These are phyloP conservation scores for Selaginella tamariscina DNA, from an alignment of 75 land plant species.

Conservation along the genomic window DNA sequence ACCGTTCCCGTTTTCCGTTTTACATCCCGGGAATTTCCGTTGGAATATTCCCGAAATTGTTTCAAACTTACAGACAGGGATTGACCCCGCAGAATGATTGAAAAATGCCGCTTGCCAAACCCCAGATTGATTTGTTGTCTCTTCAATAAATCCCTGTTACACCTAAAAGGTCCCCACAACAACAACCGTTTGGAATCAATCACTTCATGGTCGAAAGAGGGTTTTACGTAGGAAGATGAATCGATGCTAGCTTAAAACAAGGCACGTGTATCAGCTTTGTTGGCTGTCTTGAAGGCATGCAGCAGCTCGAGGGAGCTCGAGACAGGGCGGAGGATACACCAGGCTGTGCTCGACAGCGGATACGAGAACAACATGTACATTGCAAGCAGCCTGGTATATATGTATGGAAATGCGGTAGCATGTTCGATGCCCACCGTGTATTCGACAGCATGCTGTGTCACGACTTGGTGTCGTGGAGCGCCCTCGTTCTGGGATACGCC, in stretches of 20 bases:
- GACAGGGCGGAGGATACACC: background rate
- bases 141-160: too few species aligned
- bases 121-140: too few species aligned
- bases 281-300: background rate
- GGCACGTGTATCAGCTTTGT: background rate
- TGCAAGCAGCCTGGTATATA: background rate
- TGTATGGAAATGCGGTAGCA: background rate
- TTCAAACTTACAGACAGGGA: too few species aligned
- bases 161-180: too few species aligned
- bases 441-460: background rate
- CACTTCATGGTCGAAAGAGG: too few species aligned
- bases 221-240: background rate
- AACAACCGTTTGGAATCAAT: too few species aligned
- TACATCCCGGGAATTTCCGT: too few species aligned
- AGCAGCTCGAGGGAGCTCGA: background rate
- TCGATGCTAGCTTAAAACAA: background rate
- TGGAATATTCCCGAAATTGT: too few species aligned
- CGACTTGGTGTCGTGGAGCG: background rate
- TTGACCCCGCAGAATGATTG: too few species aligned
- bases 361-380: background rate
- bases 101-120: too few species aligned
- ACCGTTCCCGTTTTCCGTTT: background rate
- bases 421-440: background rate
- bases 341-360: background rate
- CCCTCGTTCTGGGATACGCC: background rate